Percentiles rank a stretch among this genome's conserved stretches.
These are phyloP conservation scores for Trichoderma parareesei DNA, from an alignment of 495 filamentous ascomycete genomes.

Conservation along the genomic window DNA sequence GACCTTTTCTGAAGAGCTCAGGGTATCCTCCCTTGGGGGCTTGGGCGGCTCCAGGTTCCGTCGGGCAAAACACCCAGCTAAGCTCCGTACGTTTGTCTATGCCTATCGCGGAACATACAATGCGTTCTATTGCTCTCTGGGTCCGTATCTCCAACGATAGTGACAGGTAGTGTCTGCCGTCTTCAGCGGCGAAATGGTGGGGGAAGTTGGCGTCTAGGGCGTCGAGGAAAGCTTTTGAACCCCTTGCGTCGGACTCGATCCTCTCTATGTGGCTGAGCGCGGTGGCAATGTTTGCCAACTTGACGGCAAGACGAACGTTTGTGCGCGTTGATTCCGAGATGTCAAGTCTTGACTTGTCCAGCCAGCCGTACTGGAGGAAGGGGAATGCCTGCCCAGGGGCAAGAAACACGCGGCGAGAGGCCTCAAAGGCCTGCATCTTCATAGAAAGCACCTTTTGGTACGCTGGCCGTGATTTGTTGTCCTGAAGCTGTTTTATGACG, in stretches of 20 bases:
- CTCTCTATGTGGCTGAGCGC: not conserved
- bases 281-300: constrained; percentile 5
- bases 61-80: not conserved
- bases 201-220: not conserved
- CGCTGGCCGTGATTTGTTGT: not conserved
- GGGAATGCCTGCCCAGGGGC: not conserved
- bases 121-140: not conserved
- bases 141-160: constrained; percentile 5
- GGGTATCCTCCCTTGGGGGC: not conserved
- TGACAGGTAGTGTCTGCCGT: not conserved
- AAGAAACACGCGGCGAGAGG: not conserved
- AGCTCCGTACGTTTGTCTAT: not conserved
- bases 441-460: not conserved
- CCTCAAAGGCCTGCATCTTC: not conserved
- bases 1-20: not conserved
- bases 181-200: not conserved
- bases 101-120: not conserved
- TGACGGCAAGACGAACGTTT: not conserved
- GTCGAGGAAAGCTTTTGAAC: not conserved
- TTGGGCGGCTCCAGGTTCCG: not conserved
- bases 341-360: not conserved
- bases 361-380: not conserved
- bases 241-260: not conserved
- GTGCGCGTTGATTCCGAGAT: not conserved
- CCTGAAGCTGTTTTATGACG: not conserved